Conservation (phyloP, 495 filamentous ascomycete genomes). For the Aspergillus hancockii region DNA sequence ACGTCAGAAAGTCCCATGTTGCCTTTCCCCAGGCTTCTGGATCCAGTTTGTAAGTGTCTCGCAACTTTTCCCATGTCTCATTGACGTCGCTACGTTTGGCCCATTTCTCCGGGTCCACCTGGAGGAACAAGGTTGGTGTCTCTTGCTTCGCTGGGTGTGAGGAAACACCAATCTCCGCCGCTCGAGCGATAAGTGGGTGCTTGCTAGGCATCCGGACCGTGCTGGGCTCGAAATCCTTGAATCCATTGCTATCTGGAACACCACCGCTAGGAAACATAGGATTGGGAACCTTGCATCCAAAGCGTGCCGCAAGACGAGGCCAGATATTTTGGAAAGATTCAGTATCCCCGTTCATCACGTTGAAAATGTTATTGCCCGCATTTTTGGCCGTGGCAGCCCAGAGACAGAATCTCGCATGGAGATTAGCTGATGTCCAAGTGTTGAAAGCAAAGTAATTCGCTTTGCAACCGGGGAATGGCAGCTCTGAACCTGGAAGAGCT, state of each 20-base stretch:
- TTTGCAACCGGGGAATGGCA: slow-evolving; percentile 50
- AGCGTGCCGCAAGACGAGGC: slow-evolving; percentile 51
- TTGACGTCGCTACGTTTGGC: slow-evolving; percentile 50
- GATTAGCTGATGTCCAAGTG: slow-evolving; percentile 48
- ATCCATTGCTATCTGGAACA: slow-evolving; percentile 10
- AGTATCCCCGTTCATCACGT: slow-evolving; percentile 55
- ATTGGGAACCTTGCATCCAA: slow-evolving; percentile 43
- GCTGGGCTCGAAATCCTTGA: slow-evolving; percentile 15
- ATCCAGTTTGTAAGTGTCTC: slow-evolving; percentile 48
- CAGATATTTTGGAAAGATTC: slow-evolving; percentile 58
- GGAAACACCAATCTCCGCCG: slow-evolving; percentile 39
- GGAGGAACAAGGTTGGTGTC: slow-evolving; percentile 35
- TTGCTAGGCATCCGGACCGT: slow-evolving; percentile 29
- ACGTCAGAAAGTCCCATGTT: slow-evolving; percentile 56
- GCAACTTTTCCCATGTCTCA: slow-evolving; percentile 46
- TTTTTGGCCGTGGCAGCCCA: slow-evolving; percentile 50
- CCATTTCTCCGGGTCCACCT: slow-evolving; percentile 56
- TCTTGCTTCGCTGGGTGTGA: slow-evolving; percentile 25
- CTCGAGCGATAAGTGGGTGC: slow-evolving; percentile 46
- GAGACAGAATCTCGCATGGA: slow-evolving; percentile 54
- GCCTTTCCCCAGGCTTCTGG: slow-evolving; percentile 53
- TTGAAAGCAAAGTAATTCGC: slow-evolving; percentile 53
- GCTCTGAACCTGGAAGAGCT: slow-evolving; percentile 43
- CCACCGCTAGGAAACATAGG: slow-evolving; percentile 43
- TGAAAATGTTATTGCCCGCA: slow-evolving; percentile 55